Percentiles rank a stretch among this genome's conserved stretches.
Evolutionary conservation across 768 basidiomycete species (phyloP).

Genomic region (Nidula microcarpa): DNA sequence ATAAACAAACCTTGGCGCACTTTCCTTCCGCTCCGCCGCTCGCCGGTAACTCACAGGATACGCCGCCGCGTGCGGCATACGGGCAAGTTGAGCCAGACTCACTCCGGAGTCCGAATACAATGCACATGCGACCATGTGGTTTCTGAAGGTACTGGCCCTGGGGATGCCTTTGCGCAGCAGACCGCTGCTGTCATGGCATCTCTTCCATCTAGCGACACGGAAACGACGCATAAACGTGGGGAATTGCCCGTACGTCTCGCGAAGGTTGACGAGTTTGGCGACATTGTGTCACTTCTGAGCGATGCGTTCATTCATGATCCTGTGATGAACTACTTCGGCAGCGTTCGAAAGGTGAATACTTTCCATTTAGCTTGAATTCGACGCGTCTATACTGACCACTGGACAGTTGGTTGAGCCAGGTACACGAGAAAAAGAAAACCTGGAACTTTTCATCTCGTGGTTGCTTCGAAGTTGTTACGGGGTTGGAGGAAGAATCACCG

Average conservation of each 20-base stretch:
- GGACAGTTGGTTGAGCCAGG: background rate
- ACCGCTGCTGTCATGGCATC: no score
- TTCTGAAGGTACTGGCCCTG: no score
- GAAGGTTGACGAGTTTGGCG: slow-evolving; percentile 16
- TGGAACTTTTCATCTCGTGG: slow-evolving; percentile 12
- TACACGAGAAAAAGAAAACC: slow-evolving; percentile 7
- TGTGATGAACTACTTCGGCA: slow-evolving; percentile 22
- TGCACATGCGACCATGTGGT: no score
- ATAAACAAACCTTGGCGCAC: no score
- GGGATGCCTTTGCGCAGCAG: no score
- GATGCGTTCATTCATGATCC: slow-evolving; percentile 24
- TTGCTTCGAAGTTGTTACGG: slow-evolving; percentile 12
- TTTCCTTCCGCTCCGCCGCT: no score
- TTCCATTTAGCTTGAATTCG: background rate
- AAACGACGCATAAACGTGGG: no score
- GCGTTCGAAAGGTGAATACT: slow-evolving; percentile 15
- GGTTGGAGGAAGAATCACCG: slow-evolving; percentile 20
- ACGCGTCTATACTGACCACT: background rate
- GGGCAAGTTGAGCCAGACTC: no score
- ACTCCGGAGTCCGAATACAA: no score
- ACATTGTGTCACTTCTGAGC: slow-evolving; percentile 11
- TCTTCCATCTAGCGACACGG: no score
- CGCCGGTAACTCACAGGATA: no score
- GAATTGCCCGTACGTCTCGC: slow-evolving; percentile 8
- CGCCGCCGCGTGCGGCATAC: no score